Percentiles rank a stretch among this genome's conserved stretches.
Evolutionary conservation across 768 basidiomycete genomes (phyloP).

Genomic region (Xerocomellus amylosporus): DNA sequence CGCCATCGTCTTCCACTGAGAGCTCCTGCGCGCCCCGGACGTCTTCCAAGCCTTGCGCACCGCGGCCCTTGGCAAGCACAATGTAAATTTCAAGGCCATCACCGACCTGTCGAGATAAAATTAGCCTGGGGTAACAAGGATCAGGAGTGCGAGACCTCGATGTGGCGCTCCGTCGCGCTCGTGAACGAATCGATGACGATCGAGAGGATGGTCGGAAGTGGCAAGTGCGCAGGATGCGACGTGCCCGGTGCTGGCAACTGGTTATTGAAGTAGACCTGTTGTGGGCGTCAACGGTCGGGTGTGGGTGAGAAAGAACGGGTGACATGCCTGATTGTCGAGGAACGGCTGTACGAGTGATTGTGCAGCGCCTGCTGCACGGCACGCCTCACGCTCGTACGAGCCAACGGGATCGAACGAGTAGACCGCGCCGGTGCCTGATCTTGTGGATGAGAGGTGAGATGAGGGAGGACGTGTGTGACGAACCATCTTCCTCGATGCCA

Average conservation of each 20-base stretch:
- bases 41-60: slow-evolving; percentile 52
- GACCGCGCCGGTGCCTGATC: slow-evolving; percentile 85
- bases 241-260: slow-evolving; percentile 72
- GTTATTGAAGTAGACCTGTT: slow-evolving; percentile 97
- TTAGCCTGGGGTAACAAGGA: slow-evolving; percentile 7
- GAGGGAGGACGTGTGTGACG: slow-evolving; percentile 28
- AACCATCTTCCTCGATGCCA: slow-evolving; percentile 95
- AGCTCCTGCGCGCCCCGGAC: slow-evolving; percentile 56
- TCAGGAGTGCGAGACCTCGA: slow-evolving; percentile 63
- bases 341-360: slow-evolving; percentile 91
- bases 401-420: slow-evolving; percentile 99
- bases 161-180: slow-evolving; percentile 95
- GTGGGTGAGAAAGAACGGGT: slow-evolving; percentile 46
- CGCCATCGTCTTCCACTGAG: slow-evolving; percentile 57
- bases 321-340: slow-evolving; percentile 97
- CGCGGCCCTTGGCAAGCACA: slow-evolving; percentile 68
- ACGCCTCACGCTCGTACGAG: slow-evolving; percentile 88
- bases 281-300: slow-evolving; percentile 27
- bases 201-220: too few relatives aligned
- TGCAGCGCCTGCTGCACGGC: slow-evolving; percentile 61
- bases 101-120: slow-evolving; percentile 45
- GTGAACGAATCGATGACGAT: slow-evolving; percentile 45
- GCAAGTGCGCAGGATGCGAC: slow-evolving; percentile 19
- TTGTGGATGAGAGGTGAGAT: too few relatives aligned
- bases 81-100: slow-evolving; percentile 94